These are phyloP conservation scores for Rachicladosporium sp. DNA, from an alignment of 2,329 filamentous ascomycete genomes.

Conservation along the genomic window DNA sequence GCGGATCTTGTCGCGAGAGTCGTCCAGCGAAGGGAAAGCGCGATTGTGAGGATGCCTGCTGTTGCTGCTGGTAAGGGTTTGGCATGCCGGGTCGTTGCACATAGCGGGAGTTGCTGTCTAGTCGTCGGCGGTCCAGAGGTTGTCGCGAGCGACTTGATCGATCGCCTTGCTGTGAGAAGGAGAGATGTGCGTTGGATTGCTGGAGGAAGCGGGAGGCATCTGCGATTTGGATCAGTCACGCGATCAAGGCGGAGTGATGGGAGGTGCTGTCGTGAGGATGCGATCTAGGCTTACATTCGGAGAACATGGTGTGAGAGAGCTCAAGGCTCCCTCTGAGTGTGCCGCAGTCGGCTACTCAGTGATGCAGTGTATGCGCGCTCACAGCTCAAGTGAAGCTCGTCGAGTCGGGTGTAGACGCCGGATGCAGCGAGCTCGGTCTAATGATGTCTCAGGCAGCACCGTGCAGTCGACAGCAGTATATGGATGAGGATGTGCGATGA, in stretches of 20 bases:
- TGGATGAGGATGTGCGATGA: too few species aligned
- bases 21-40: conserved; percentile 72
- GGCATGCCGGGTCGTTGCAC: conserved; percentile 41
- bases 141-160: conserved; percentile 30
- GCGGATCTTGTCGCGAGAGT: conserved; percentile 50
- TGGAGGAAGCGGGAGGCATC: conserved; percentile 95
- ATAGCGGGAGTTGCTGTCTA: conserved; percentile 35
- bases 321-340: neutral
- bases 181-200: conserved; percentile 87
- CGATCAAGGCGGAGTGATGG: conserved; percentile 15
- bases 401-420: conserved; percentile 4
- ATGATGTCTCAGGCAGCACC: too few species aligned
- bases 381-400: neutral
- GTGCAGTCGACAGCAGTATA: too few species aligned
- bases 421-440: conserved; percentile 3
- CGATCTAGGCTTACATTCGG: conserved; percentile 59
- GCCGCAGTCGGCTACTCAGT: neutral
- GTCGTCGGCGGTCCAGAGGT: conserved; percentile 36
- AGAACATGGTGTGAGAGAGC: conserved; percentile 50
- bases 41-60: conserved; percentile 58
- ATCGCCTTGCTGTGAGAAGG: conserved; percentile 43
- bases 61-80: conserved; percentile 47
- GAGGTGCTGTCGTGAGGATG: conserved; percentile 16
- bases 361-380: neutral
- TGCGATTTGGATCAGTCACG: conserved; percentile 38